Evolutionary conservation across 202 grass and related monocot species (phyloP).

Genomic region (Zoysia matrella): DNA sequence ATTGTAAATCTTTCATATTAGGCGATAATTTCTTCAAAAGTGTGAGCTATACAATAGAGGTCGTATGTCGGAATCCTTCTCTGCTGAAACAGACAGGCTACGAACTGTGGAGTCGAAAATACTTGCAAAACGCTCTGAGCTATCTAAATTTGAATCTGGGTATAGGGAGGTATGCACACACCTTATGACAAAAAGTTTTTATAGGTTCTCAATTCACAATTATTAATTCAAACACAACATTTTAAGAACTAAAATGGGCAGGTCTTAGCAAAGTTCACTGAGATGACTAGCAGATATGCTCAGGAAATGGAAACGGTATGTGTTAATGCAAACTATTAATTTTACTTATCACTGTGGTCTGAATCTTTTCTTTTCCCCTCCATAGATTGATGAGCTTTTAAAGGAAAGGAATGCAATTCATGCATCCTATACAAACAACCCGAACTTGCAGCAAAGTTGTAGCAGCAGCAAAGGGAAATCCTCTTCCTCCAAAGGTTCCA

Average conservation of each 20-base stretch:
- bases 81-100: slow-evolving; percentile 76
- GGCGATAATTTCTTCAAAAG: slow-evolving; percentile 99
- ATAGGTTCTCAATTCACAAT: slow-evolving; percentile 5
- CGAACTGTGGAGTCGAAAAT: slow-evolving; percentile 78
- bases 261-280: slow-evolving; percentile 89
- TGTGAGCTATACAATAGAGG: slow-evolving; percentile 85
- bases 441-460: slow-evolving; percentile 63
- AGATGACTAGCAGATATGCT: slow-evolving; percentile 94
- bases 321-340: slow-evolving; percentile 11
- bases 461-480: slow-evolving; percentile 73
- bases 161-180: slow-evolving; percentile 74
- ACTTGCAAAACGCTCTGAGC: slow-evolving; percentile 77
- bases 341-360: slow-evolving; percentile 19
- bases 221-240: background rate
- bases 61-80: slow-evolving; percentile 83
- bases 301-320: slow-evolving; percentile 96
- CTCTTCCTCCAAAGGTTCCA: slow-evolving; percentile 56
- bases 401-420: slow-evolving; percentile 88
- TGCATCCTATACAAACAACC: slow-evolving; percentile 82
- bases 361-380: slow-evolving; percentile 15
- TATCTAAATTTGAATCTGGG: slow-evolving; percentile 94
- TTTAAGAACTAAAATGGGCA: slow-evolving; percentile 42
- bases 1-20: slow-evolving; percentile 36
- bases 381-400: slow-evolving; percentile 89
- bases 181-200: background rate